Evolutionary conservation across 2,329 filamentous ascomycete genomes (phyloP).

Genomic region (Aspergillus sp.): DNA sequence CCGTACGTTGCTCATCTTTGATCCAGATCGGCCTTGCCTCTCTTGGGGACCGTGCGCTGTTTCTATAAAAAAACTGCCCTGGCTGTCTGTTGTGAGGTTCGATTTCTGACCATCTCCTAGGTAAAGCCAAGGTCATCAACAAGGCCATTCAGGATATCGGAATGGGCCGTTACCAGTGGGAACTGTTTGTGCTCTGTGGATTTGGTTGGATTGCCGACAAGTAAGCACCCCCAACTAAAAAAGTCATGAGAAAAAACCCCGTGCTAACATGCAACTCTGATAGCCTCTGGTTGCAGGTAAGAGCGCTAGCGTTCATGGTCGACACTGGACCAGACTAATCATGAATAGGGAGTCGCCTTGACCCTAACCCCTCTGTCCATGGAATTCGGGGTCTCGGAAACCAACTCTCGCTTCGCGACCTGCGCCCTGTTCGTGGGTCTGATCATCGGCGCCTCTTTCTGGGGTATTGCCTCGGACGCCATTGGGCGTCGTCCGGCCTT

Average conservation of each 20-base stretch:
- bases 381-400: constrained; percentile 71
- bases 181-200: constrained; percentile 76
- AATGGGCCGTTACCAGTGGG: constrained; percentile 85
- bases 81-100: too few relatives aligned
- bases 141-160: constrained; percentile 84
- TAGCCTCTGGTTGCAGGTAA: constrained; percentile 70
- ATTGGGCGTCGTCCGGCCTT: constrained; percentile 76
- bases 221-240: constrained; percentile 48
- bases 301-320: too few relatives aligned
- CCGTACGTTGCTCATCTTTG: constrained; percentile 53
- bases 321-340: too few relatives aligned
- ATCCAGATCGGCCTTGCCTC: not conserved
- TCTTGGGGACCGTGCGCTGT: not conserved
- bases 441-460: constrained; percentile 73
- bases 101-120: constrained; percentile 40
- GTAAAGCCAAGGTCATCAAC: constrained; percentile 78
- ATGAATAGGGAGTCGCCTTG: constrained; percentile 66
- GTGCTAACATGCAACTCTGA: constrained; percentile 18
- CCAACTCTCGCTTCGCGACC: constrained; percentile 74
- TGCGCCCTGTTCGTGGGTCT: constrained; percentile 72
- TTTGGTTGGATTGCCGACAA: constrained; percentile 88
- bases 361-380: constrained; percentile 71
- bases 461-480: constrained; percentile 75
- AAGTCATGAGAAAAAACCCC: too few relatives aligned
- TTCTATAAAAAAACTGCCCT: not conserved